phyloP scores from a whole-genome alignment of 441 rosid genomes.

The Gossypium gossypioides region DNA sequence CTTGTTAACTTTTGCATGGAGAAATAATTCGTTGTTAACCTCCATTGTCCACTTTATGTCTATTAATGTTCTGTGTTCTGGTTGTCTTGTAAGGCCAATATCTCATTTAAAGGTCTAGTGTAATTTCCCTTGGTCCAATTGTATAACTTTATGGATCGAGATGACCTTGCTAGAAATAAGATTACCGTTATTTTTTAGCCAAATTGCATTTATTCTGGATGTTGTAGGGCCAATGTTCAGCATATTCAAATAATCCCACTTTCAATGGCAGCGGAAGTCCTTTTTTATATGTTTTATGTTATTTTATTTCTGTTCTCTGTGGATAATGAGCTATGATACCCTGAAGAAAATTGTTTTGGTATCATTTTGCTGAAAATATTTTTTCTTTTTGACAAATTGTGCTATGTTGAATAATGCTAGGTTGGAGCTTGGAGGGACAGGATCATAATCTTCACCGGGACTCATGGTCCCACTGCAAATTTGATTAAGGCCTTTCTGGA shows the following conservation, averaged over 20 bases:
- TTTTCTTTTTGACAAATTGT: not conserved
- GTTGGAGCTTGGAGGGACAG: conserved; percentile 96
- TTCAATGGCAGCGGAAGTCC: not conserved
- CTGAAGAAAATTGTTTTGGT: not conserved
- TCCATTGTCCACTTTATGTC: not conserved
- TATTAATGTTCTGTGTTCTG: not conserved
- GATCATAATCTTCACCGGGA: conserved; percentile 74
- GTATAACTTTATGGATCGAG: not conserved
- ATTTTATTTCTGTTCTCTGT: not conserved
- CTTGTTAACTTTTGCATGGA: not conserved
- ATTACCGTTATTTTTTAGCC: not conserved
- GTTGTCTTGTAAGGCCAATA: not conserved
- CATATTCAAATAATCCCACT: not conserved
- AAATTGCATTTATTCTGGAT: not conserved
- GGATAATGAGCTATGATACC: not conserved
- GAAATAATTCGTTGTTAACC: not conserved
- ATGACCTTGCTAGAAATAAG: not conserved
- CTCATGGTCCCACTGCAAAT: conserved; percentile 57
- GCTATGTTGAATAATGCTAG: conserved; percentile 24
- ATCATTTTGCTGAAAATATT: not conserved
- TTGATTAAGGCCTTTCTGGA: conserved; percentile 71
- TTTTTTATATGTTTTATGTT: not conserved
- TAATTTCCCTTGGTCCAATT: not conserved
- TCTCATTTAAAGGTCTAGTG: not conserved
- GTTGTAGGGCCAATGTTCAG: not conserved